Conservation (phyloP, 1,284 basidiomycete species). For the Ustilago crameri region DNA sequence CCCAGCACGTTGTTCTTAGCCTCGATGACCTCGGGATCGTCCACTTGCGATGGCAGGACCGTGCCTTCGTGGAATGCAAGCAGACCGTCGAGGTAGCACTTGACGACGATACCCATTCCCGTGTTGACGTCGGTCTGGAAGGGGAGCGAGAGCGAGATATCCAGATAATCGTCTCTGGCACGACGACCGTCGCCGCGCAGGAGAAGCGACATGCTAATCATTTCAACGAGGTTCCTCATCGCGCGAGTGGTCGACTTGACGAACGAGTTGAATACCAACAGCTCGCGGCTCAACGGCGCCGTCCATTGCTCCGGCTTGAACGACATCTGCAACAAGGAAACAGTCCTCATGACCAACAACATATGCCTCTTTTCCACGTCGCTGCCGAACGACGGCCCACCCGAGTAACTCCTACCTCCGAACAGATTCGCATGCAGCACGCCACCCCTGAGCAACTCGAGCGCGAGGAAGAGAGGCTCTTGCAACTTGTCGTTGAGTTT, state of each 20-base stretch:
- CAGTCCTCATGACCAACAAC: constrained; percentile 93
- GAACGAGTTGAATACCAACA: constrained; percentile 98
- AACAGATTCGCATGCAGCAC: constrained; percentile 94
- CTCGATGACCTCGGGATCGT: constrained; percentile 80
- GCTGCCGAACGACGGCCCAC: constrained; percentile 88
- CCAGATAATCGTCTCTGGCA: constrained; percentile 87
- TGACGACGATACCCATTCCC: constrained; percentile 94
- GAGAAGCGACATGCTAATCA: constrained; percentile 89
- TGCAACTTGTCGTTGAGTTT: constrained; percentile 98
- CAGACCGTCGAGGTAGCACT: constrained; percentile 85
- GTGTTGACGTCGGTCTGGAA: constrained; percentile 98
- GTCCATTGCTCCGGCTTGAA: constrained; percentile 76
- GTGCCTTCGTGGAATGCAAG: constrained; percentile 79
- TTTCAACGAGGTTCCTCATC: constrained; percentile 88
- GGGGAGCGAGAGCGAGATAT: constrained; percentile 77
- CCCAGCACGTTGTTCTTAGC: constrained; percentile 88
- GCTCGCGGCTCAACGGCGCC: constrained; percentile 91
- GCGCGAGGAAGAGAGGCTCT: constrained; percentile 90
- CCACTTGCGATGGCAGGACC: constrained; percentile 70
- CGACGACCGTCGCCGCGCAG: constrained; percentile 86
- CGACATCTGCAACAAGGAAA: constrained; percentile 90
- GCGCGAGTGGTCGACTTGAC: constrained; percentile 88
- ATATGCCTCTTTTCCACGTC: constrained; percentile 76
- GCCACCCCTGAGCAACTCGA: constrained; percentile 86
- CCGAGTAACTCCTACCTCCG: constrained; percentile 87